These are phyloP conservation scores for Mollisiaceae sp. DNA, from an alignment of 2,329 filamentous ascomycete species.

Conservation along the genomic window DNA sequence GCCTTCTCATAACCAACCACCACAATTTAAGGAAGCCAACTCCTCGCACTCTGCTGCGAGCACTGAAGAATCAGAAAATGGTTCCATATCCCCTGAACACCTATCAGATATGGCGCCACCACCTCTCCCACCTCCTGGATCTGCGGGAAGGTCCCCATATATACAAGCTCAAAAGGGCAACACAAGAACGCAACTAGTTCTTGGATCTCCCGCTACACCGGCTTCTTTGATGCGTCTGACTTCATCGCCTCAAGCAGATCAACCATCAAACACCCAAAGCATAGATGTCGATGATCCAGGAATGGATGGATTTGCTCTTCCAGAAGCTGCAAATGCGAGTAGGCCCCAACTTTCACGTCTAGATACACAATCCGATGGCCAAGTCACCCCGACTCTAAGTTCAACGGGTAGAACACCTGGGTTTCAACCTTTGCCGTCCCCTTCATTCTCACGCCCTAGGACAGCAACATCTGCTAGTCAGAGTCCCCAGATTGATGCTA, in stretches of 20 bases:
- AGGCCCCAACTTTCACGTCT: constrained; percentile 54
- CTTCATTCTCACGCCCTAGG: constrained; percentile 42
- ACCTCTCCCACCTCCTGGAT: constrained; percentile 68
- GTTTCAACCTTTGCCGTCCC: constrained; percentile 51
- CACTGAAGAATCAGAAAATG: constrained; percentile 66
- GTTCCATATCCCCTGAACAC: constrained; percentile 66
- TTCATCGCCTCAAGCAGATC: constrained; percentile 39
- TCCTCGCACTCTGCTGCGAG: constrained; percentile 37
- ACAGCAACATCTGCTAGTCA: constrained; percentile 52
- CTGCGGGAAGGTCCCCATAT: constrained; percentile 70
- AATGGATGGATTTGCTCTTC: constrained; percentile 73
- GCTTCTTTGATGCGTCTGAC: constrained; percentile 84
- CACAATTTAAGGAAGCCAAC: constrained; percentile 46
- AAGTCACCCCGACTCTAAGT: constrained; percentile 59
- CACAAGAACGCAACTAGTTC: constrained; percentile 43
- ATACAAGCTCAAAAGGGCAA: constrained; percentile 59
- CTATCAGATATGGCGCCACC: constrained; percentile 71
- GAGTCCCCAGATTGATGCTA: constrained; percentile 58
- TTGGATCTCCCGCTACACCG: constrained; percentile 74
- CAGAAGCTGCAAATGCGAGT: constrained; percentile 67
- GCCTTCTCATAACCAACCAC: constrained; percentile 40
- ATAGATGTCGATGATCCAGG: constrained; percentile 54
- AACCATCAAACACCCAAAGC: constrained; percentile 50
- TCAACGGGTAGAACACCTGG: constrained; percentile 46
- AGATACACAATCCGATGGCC: constrained; percentile 56